Base-by-base conservation (phyloP, 78 protist species). In the Isochrysis galbana region DNA sequence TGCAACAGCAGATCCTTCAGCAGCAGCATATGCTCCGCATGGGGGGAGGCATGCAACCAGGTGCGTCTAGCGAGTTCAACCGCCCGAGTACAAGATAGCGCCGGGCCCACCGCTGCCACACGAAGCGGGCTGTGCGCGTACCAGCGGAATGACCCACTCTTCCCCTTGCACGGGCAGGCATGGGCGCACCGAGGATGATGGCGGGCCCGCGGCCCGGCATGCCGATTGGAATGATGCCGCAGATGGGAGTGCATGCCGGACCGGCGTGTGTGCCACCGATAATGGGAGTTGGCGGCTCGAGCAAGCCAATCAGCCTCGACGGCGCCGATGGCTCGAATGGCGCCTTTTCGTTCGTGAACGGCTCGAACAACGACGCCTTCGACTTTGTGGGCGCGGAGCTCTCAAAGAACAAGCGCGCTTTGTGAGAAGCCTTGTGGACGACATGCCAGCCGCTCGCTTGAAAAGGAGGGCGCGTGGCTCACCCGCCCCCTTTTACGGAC, bases 1-100 rank as follows among this genome's bases (percentile, higher is more conserved):
- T 80, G 88, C 88, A 80, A 54, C 88, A 80, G 54, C 47, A 39
- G 55, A 41, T 80, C n/a, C 39, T 80, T 46, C 54, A 22, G 88
- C 88, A 80, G 88, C 88, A 80, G 54, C 88, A 80, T 34, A 41
- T 80, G 54, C 34, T 80, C 41, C 36, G 55, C 34, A 21, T 5
- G 29, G 19, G 21, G 11, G 46, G 44, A n/a, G n/a, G n/a, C n/a
- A n/a, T n/a, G n/a, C n/a, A n/a, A n/a, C n/a, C n/a, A n/a, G n/a
- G n/a, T n/a, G n/a, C n/a, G n/a, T n/a, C n/a, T n/a, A n/a, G n/a
- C n/a, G n/a, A n/a, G n/a, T n/a, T n/a, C n/a, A n/a, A n/a, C n/a
- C n/a, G n/a, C n/a, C n/a, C n/a, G n/a, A n/a, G n/a, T n/a, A n/a
- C n/a, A n/a, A n/a, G n/a, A n/a, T n/a, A n/a, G n/a, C n/a, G n/a